These are phyloP conservation scores for Suillus variegatus DNA, from an alignment of 768 basidiomycete species.

Conservation along the genomic window DNA sequence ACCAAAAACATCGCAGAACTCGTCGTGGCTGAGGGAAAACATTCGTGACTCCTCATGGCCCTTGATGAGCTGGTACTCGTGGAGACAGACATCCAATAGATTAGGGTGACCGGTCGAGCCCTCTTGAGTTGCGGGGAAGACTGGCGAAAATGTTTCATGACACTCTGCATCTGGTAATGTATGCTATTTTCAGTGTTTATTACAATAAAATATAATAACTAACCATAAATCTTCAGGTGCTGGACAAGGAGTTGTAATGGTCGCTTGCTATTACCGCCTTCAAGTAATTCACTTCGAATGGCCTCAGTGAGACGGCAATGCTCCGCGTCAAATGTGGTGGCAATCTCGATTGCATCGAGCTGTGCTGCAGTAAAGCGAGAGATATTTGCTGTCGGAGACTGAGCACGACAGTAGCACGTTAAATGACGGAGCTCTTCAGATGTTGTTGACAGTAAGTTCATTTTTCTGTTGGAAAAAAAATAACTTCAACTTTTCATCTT, in stretches of 20 bases:
- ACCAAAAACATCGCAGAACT: not conserved
- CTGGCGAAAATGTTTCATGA: not conserved
- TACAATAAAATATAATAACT: slow-evolving; percentile 2
- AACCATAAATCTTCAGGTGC: slow-evolving; percentile 45
- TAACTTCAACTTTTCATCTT: not conserved
- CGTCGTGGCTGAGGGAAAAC: not conserved
- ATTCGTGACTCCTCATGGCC: not conserved
- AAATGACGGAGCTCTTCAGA: not conserved
- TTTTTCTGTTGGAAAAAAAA: not conserved
- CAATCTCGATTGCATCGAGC: slow-evolving; percentile 40
- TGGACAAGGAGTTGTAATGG: slow-evolving; percentile 35
- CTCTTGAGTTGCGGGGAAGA: not conserved
- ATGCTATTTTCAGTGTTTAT: not conserved
- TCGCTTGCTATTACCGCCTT: slow-evolving; percentile 31
- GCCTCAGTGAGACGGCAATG: slow-evolving; percentile 28
- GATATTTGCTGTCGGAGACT: not conserved
- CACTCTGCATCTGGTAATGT: not conserved
- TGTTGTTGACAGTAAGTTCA: slow-evolving; percentile 1
- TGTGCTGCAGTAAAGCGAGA: slow-evolving; percentile 15
- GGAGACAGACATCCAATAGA: not conserved
- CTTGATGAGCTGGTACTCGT: not conserved
- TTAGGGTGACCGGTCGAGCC: not conserved
- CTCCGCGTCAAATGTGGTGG: slow-evolving; percentile 33
- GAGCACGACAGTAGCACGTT: not conserved
- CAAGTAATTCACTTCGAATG: slow-evolving; percentile 22